phyloP scores from a whole-genome alignment of 73 alveolate species.

The Paramecium pentaurelia region DNA sequence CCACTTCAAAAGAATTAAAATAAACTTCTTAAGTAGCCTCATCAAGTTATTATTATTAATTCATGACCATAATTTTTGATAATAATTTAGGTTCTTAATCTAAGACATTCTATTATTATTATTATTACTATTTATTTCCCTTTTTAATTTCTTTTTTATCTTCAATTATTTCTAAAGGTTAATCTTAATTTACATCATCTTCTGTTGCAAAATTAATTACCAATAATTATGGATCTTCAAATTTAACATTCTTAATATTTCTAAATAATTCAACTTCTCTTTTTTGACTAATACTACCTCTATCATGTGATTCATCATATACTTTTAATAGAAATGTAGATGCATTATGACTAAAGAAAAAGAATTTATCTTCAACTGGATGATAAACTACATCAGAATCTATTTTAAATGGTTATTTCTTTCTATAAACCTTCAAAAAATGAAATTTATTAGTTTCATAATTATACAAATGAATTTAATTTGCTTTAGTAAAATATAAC shows the following conservation, averaged over 20 bases:
- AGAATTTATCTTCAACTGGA: constrained; percentile 37
- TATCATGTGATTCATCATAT: constrained; percentile 41
- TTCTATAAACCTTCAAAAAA: constrained; percentile 38
- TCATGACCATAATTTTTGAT: constrained; percentile 18
- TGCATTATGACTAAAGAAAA: constrained; percentile 42
- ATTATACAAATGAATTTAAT: constrained; percentile 50
- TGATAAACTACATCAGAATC: constrained; percentile 44
- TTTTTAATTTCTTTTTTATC: neutral
- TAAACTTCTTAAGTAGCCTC: constrained; percentile 24
- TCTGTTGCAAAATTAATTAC: neutral
- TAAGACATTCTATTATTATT: neutral
- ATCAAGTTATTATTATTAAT: constrained; percentile 7
- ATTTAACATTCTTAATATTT: constrained; percentile 41
- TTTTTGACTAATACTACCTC: constrained; percentile 36
- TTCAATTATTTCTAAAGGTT: neutral
- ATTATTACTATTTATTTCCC: neutral
- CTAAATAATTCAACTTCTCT: constrained; percentile 57
- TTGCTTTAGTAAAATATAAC: constrained; percentile 37
- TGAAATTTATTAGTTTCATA: constrained; percentile 49
- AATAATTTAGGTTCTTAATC: neutral
- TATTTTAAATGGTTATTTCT: constrained; percentile 30
- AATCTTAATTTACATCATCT: neutral
- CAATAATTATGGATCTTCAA: constrained; percentile 56
- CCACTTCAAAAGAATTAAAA: constrained; percentile 6
- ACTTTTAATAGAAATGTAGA: constrained; percentile 19